Evolutionary conservation across 2,329 filamentous ascomycete genomes (phyloP).

Genomic region (Microsporum canis): DNA sequence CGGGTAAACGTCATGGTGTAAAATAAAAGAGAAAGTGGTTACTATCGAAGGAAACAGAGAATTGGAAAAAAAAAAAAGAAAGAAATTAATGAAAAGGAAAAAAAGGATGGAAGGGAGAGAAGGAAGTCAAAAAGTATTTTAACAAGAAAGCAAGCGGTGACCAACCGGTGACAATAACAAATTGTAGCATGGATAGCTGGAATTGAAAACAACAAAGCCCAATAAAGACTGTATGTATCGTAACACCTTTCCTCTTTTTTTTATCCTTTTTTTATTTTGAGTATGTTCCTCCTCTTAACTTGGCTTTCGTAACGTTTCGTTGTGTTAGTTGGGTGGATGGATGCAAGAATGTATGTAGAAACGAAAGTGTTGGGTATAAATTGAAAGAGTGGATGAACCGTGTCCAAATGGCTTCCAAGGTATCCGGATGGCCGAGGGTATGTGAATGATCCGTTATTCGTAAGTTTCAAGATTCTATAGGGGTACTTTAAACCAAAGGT

Average conservation of each 20-base stretch:
- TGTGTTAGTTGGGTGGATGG: background rate
- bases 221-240: slow-evolving; percentile 3
- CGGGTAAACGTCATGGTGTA: background rate
- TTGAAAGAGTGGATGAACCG: background rate
- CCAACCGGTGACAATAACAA: background rate
- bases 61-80: background rate
- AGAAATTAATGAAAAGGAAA: background rate
- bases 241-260: slow-evolving; percentile 3
- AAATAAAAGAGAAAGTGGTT: background rate
- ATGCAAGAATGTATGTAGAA: slow-evolving; percentile 4
- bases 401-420: background rate
- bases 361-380: background rate
- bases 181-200: background rate
- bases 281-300: slow-evolving; percentile 1
- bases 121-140: background rate
- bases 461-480: background rate
- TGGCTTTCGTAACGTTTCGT: background rate
- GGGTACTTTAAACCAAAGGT: background rate
- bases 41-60: background rate
- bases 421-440: background rate
- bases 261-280: background rate
- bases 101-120: background rate
- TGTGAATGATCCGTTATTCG: background rate
- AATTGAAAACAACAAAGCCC: background rate
- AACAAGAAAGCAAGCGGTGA: background rate